A percentile compares a stretch with the other conserved stretches of the same genome.
Conservation (phyloP, 2,329 filamentous ascomycete genomes). For the Alternaria gansuensis region DNA sequence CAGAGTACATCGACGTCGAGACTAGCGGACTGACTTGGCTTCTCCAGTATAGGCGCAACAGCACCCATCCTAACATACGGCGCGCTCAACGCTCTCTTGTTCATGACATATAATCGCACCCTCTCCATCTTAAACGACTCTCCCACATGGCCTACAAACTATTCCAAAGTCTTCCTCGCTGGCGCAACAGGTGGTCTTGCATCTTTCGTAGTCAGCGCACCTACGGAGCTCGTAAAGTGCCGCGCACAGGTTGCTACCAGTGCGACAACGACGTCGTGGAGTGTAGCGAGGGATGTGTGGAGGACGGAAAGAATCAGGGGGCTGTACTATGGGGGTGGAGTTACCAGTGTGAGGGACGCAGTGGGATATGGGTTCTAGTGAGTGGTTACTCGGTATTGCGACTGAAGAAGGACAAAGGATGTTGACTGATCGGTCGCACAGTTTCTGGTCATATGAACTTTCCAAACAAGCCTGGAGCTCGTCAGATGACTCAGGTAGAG, state of each 20-base stretch:
- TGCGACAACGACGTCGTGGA: slow-evolving; percentile 62
- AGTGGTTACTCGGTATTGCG: slow-evolving; percentile 31
- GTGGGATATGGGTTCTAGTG: slow-evolving; percentile 96
- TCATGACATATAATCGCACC: slow-evolving; percentile 89
- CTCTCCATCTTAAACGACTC: slow-evolving; percentile 65
- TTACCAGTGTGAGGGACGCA: slow-evolving; percentile 84
- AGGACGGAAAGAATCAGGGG: slow-evolving; percentile 69
- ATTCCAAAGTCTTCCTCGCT: slow-evolving; percentile 77
- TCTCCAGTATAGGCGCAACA: slow-evolving; percentile 68
- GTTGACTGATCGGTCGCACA: slow-evolving; percentile 36
- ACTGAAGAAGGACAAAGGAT: not conserved
- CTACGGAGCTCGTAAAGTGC: slow-evolving; percentile 91
- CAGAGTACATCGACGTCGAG: not conserved
- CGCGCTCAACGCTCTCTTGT: slow-evolving; percentile 87
- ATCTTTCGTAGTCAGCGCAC: slow-evolving; percentile 85
- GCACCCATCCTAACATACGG: slow-evolving; percentile 91
- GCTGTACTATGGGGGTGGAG: slow-evolving; percentile 79
- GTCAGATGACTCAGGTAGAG: slow-evolving; percentile 56
- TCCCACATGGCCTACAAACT: slow-evolving; percentile 50
- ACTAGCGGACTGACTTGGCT: slow-evolving; percentile 16
- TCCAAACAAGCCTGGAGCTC: slow-evolving; percentile 67
- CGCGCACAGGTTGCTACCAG: slow-evolving; percentile 73
- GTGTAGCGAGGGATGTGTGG: slow-evolving; percentile 70
- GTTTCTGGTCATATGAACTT: slow-evolving; percentile 90
- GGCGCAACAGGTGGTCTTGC: slow-evolving; percentile 84